A percentile compares a stretch with the other conserved stretches of the same genome.
These are phyloP conservation scores for Cichorium intybus DNA, from an alignment of 140 eudicot species.

Conservation along the genomic window DNA sequence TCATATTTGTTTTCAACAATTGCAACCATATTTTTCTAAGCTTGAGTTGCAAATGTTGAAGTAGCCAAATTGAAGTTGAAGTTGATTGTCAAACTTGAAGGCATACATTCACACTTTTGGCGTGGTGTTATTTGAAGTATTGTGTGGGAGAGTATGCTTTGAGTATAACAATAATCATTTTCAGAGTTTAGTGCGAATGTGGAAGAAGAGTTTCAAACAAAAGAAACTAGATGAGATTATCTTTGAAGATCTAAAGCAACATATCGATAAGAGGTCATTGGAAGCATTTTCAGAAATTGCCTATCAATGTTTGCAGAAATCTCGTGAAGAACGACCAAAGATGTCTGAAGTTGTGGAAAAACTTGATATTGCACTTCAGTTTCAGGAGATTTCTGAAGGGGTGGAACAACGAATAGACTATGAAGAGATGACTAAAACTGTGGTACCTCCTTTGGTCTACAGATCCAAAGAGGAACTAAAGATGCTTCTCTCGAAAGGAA, in stretches of 20 bases:
- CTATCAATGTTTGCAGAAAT: conserved; percentile 7
- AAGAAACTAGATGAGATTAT: background rate
- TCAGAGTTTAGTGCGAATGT: background rate
- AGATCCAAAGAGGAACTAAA: background rate
- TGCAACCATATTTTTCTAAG: too few relatives aligned
- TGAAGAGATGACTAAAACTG: background rate
- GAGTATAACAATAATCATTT: background rate
- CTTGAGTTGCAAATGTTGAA: too few relatives aligned
- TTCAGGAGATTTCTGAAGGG: background rate
- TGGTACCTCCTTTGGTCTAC: background rate
- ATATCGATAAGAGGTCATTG: conserved; percentile 6
- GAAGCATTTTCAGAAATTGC: conserved; percentile 14
- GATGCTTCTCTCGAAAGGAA: background rate
- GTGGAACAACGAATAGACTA: background rate
- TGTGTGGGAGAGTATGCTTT: conserved; percentile 7
- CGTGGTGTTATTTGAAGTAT: conserved; percentile 13
- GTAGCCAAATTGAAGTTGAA: too few relatives aligned
- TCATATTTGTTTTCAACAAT: too few relatives aligned
- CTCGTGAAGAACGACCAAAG: conserved; percentile 20
- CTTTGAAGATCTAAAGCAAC: background rate
- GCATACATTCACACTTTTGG: conserved; percentile 15
- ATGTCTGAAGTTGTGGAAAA: conserved; percentile 12
- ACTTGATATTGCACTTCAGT: conserved; percentile 21
- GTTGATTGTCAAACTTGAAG: too few relatives aligned
- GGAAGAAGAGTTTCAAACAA: background rate